Conservation (phyloP, 768 basidiomycete genomes). For the Lactarius hengduanensis region DNA sequence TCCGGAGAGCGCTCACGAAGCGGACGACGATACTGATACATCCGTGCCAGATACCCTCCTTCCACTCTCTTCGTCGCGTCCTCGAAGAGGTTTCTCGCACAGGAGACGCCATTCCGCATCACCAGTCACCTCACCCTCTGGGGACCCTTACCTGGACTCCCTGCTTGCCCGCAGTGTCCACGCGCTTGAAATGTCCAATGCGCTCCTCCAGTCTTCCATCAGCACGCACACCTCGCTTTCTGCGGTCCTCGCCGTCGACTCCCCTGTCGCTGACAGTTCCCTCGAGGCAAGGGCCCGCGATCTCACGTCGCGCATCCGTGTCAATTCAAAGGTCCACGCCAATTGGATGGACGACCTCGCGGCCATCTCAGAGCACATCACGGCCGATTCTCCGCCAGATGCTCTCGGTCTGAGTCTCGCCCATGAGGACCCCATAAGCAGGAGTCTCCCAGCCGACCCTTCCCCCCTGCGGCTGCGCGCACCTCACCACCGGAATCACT, state of each 20-base stretch:
- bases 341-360: constrained; percentile 69
- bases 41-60: constrained; percentile 34
- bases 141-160: constrained; percentile 68
- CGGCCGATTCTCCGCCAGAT: constrained; percentile 13
- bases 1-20: constrained; percentile 74
- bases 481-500: constrained; percentile 13
- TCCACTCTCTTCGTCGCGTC: constrained; percentile 37
- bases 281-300: constrained; percentile 50
- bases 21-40: constrained; percentile 69
- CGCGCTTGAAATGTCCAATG: constrained; percentile 83
- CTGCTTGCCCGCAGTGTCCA: constrained; percentile 79
- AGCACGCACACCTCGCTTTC: constrained; percentile 61
- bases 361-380: constrained; percentile 38
- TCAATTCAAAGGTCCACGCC: constrained; percentile 45
- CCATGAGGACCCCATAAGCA: constrained; percentile 30
- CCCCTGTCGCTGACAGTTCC: constrained; percentile 43
- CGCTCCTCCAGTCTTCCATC: constrained; percentile 71
- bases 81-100: constrained; percentile 39
- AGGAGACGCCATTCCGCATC: constrained; percentile 29
- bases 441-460: constrained; percentile 34
- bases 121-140: constrained; percentile 31
- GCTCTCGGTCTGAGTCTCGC: constrained; percentile 15
- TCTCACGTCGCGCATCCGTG: constrained; percentile 51
- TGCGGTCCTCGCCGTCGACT: constrained; percentile 48
- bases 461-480: constrained; percentile 21